phyloP scores from a whole-genome alignment of 1,139 yeast species.

The Protomyces pachydermus region DNA sequence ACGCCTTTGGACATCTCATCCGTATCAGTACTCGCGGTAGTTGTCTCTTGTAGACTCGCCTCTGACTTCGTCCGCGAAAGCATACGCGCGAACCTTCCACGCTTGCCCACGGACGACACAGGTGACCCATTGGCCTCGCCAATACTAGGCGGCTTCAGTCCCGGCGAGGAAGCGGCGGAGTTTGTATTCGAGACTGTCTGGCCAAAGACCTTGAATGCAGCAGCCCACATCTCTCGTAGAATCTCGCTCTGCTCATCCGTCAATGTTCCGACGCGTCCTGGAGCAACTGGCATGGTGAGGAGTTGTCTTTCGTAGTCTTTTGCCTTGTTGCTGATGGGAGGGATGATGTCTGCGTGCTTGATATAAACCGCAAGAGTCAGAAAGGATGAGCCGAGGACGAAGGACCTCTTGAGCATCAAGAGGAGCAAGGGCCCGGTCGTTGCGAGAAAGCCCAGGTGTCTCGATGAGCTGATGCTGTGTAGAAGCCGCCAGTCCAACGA shows the following conservation, averaged over 20 bases:
- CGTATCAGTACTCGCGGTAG: background rate
- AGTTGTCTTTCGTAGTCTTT: slow-evolving; percentile 9
- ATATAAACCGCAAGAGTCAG: background rate
- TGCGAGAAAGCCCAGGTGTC: too few species aligned
- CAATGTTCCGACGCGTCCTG: slow-evolving; percentile 57
- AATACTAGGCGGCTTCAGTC: slow-evolving; percentile 35
- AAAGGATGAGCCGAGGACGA: background rate
- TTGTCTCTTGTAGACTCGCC: background rate
- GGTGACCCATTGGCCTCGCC: background rate
- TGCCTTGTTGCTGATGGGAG: slow-evolving; percentile 19
- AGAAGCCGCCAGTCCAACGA: too few species aligned
- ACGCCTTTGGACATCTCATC: background rate
- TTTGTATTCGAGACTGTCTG: slow-evolving; percentile 39
- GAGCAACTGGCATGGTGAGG: slow-evolving; percentile 8
- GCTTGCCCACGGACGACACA: slow-evolving; percentile 4
- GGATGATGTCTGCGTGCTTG: slow-evolving; percentile 3
- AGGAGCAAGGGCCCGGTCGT: too few species aligned
- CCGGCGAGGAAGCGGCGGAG: slow-evolving; percentile 32
- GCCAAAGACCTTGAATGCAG: slow-evolving; percentile 58
- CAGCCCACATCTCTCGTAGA: slow-evolving; percentile 73
- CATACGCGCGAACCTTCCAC: slow-evolving; percentile 26
- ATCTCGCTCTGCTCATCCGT: slow-evolving; percentile 58
- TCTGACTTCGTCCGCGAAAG: slow-evolving; percentile 23
- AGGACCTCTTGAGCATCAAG: background rate
- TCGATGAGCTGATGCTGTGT: too few species aligned